Evolutionary conservation across 108 stramenopile species (phyloP), one percentile per base, ranked within the genome.

Genomic region (Nannochloropsis oceanica): DNA sequence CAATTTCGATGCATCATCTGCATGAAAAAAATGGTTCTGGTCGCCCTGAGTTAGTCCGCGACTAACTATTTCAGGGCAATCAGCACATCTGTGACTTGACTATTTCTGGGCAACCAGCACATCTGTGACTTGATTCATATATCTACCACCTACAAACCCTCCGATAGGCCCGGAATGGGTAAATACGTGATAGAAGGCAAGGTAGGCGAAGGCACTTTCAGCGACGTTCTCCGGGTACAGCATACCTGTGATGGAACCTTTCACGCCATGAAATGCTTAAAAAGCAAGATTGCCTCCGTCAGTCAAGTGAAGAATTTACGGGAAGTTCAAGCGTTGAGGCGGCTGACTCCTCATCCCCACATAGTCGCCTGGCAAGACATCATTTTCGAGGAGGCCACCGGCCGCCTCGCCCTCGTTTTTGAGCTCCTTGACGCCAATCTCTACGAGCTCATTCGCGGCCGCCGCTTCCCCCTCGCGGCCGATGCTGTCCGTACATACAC

Each of bases 201-300:
- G 83, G 94, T 93, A 86, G 95, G 95, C 12, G 95, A 95, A 88
- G 95, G 95, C 22, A 96, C 95, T 12, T 96, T 96, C 88, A 92
- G 92, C 44, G 94, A 95, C 81, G 95, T 95, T 24, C 86, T 95
- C 14, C 93, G 94, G 81, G 95, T 94, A 8, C 94, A 95, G 79
- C 92, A 93, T 44, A 93, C 93, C 8, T 93, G 94, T 83, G 92
- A 94, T 26, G 93, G 94, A 24, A 90, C 88, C 82, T 93, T 93
- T 79, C 88, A 94, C 73, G 95, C 95, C 10, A 95, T 96, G 80
- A 95, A 95, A 84, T 95, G 95, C 84, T 95, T 96, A 94, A 95
- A 95, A 89, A 95, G 93, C 59, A 79, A 87, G 8, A 95, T 95
- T 50, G 93, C 59, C 20, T 26, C 79, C 5, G n/a, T 22, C 25